Evolutionary conservation across 2,329 filamentous ascomycete species (phyloP), one percentile per base, ranked within the genome.

Genomic region (Talaromyces sp.): DNA sequence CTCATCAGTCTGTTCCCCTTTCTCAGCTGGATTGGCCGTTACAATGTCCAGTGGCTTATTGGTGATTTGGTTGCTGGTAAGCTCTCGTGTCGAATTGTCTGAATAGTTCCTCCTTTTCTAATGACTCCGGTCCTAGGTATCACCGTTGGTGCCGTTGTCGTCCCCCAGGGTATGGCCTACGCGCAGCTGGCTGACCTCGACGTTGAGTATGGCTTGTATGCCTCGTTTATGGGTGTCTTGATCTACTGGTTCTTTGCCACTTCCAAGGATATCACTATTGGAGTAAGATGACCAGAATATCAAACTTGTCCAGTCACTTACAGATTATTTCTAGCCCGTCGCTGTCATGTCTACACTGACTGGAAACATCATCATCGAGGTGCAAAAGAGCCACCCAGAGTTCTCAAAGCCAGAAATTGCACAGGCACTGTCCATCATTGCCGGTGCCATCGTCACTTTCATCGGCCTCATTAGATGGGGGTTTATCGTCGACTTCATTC

Each of bases 211-310:
- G 93, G 93, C 57, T 83, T 97, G 0, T 96, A 96, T 76, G 94
- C 93, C 0, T 97, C 93, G 0, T 97, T 99, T 72, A 94, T 97
- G 83, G 94, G 93, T 56, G 92, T 96, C 17, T 74, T 96, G 64
- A 82, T 96, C 63, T 99, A 99, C 77, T 97, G 93, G 93, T 89
- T 97, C 71, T 97, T 97, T 70, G 94, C 92, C 35, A 99, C 94
- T 0, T 97, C 93, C 14, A 99, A 97, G 73, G 93, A 99, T 74
- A 97, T 99, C 70, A 97, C 93, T 10, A 97, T 97, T 60, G 93
- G 93, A 17, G 88, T 90, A 81, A 77, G 87, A 83, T 1, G 55
- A 65, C 32, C 3, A 24, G 3, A 48, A 12, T 21, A 52, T 31
- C 55, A 14, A 41, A 66, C 55, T 1, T 2, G 27, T 21, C 11